Conservation (phyloP, 169 alveolate species). For the Plasmodium adleri region DNA sequence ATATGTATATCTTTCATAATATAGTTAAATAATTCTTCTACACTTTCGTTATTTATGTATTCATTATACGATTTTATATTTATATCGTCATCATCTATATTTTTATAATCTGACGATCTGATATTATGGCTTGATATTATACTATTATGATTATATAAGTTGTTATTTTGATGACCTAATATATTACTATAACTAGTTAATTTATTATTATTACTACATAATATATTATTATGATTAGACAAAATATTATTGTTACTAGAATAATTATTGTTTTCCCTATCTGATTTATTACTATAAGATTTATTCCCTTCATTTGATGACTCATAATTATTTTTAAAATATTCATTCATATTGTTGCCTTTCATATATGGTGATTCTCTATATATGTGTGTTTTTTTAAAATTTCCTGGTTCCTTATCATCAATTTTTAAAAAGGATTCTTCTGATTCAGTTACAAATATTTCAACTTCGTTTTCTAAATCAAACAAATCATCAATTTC, state of each 20-base stretch:
- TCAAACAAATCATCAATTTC: slow-evolving; percentile 15
- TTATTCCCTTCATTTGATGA: slow-evolving; percentile 6
- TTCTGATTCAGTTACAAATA: slow-evolving; percentile 56
- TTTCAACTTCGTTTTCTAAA: slow-evolving; percentile 28
- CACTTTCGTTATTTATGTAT: slow-evolving; percentile 9
- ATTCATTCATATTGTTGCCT: slow-evolving; percentile 1
- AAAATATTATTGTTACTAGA: no score
- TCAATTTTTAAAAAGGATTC: slow-evolving; percentile 57
- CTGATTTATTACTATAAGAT: not conserved
- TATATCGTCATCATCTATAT: no score
- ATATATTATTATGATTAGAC: no score
- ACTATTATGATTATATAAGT: no score
- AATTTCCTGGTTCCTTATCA: slow-evolving; percentile 11
- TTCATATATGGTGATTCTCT: slow-evolving; percentile 15
- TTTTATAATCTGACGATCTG: no score
- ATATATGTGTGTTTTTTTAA: slow-evolving; percentile 41
- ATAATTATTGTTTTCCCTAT: no score
- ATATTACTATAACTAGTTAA: no score
- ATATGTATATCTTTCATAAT: not conserved
- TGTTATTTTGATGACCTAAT: no score
- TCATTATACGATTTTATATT: not conserved
- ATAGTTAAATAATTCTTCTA: not conserved
- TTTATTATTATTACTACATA: no score
- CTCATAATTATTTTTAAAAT: slow-evolving; percentile 35
- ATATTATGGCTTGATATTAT: no score